Conservation (phyloP, 225 moss, liverwort and hornwort species). For the Asterella californica region DNA sequence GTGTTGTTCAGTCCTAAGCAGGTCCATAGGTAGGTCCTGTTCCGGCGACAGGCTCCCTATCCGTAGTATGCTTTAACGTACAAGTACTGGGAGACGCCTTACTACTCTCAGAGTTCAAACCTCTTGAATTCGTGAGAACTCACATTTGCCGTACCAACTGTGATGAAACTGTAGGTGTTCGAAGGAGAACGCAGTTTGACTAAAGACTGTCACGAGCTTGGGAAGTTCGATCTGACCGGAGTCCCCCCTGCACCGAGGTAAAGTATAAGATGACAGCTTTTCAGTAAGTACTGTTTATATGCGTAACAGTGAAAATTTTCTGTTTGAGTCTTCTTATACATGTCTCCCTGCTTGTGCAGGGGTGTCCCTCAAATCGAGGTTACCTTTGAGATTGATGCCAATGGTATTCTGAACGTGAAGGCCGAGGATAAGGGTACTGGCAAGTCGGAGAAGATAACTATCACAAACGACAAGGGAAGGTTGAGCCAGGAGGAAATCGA, state of each 20-base stretch:
- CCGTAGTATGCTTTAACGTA: no score
- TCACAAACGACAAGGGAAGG: slow-evolving; percentile 58
- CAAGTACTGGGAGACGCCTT: no score
- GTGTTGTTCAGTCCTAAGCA: no score
- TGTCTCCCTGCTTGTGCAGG: slow-evolving; percentile 20
- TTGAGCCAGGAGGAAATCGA: slow-evolving; percentile 59
- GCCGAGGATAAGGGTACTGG: slow-evolving; percentile 60
- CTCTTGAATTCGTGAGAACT: no score
- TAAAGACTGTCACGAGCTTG: slow-evolving; percentile 51
- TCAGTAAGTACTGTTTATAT: no score
- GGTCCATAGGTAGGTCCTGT: no score
- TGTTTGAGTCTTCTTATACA: background rate
- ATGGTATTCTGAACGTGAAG: slow-evolving; percentile 53
- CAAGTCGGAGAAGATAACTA: slow-evolving; percentile 53
- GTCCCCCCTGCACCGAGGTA: slow-evolving; percentile 49
- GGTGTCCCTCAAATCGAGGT: slow-evolving; percentile 59
- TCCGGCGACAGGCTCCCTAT: no score
- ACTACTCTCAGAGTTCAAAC: no score
- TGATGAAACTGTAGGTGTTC: slow-evolving; percentile 32
- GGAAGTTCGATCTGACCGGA: slow-evolving; percentile 52
- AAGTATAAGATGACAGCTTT: background rate
- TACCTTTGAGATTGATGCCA: slow-evolving; percentile 56
- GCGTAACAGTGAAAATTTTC: no score
- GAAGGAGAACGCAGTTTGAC: slow-evolving; percentile 56
- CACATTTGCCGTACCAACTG: no score